A percentile compares a stretch with the other conserved stretches of the same genome.
These are phyloP conservation scores for Rhipidocladum racemiflorum DNA, from an alignment of 176 grass and related monocot genomes.

Conservation along the genomic window DNA sequence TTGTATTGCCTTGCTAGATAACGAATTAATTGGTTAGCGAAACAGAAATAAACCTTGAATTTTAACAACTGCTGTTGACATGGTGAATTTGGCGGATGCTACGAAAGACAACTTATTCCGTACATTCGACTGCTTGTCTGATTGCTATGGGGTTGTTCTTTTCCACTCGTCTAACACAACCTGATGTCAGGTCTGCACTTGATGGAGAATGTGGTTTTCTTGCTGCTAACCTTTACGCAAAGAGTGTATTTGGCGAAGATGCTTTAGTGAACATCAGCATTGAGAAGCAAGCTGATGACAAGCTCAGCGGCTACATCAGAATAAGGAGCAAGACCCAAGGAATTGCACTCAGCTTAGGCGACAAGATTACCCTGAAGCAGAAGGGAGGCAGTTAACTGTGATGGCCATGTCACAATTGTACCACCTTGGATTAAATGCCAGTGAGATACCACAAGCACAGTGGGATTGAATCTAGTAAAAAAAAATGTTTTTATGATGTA, in stretches of 20 bases:
- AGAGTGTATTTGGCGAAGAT: conserved; percentile 72
- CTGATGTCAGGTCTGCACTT: conserved; percentile 46
- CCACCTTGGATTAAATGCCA: not conserved
- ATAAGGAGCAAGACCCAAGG: conserved; percentile 84
- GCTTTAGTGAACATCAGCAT: conserved; percentile 74
- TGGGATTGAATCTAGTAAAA: conserved; percentile 34
- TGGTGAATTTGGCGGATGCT: not conserved
- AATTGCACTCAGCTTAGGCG: conserved; percentile 78
- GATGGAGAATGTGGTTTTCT: conserved; percentile 72
- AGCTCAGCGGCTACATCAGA: conserved; percentile 68
- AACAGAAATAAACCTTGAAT: not conserved
- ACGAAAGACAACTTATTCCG: not conserved
- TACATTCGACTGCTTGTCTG: not conserved
- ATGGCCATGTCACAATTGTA: not conserved
- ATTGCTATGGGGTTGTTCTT: not conserved
- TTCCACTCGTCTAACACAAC: not conserved
- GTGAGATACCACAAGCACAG: not conserved
- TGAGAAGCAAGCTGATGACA: conserved; percentile 57
- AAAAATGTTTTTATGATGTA: conserved; percentile 28
- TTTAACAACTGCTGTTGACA: not conserved
- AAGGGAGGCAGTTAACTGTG: conserved; percentile 58
- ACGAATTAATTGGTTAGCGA: not conserved
- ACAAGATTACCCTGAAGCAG: conserved; percentile 90
- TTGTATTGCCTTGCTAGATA: not conserved
- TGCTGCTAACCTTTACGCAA: conserved; percentile 67